Percentiles rank a stretch among this genome's conserved stretches.
phyloP scores from a whole-genome alignment of 2,329 filamentous ascomycete species.

The Pseudogymnoascus sp. region DNA sequence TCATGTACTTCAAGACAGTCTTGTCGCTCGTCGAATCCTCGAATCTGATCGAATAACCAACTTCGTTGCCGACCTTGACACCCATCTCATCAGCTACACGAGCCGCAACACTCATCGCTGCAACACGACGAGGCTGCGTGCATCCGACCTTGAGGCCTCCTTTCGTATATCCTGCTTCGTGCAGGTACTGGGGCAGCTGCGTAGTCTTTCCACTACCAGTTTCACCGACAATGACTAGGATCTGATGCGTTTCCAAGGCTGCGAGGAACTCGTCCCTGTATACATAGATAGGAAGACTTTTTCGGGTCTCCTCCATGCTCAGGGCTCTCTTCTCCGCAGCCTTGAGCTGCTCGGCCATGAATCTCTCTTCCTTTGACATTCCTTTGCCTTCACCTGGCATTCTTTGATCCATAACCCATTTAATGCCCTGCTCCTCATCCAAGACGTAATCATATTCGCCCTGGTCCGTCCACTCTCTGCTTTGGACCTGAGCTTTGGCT shows the following conservation, averaged over 20 bases:
- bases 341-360: slow-evolving; percentile 72
- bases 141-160: slow-evolving; percentile 79
- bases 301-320: slow-evolving; percentile 84
- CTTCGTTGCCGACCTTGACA: slow-evolving; percentile 80
- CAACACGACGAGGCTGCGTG: slow-evolving; percentile 89
- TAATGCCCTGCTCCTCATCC: slow-evolving; percentile 80
- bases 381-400: slow-evolving; percentile 64
- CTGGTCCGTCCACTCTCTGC: slow-evolving; percentile 66
- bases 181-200: slow-evolving; percentile 85
- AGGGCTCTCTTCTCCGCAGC: slow-evolving; percentile 82
- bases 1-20: slow-evolving; percentile 92
- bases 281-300: slow-evolving; percentile 80
- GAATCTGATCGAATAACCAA: slow-evolving; percentile 91
- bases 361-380: slow-evolving; percentile 69
- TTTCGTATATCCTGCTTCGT: slow-evolving; percentile 85
- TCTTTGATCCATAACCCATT: slow-evolving; percentile 70
- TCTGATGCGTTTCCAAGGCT: slow-evolving; percentile 79
- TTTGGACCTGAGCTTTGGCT: slow-evolving; percentile 76
- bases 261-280: slow-evolving; percentile 79
- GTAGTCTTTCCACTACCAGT: slow-evolving; percentile 96
- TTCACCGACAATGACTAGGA: slow-evolving; percentile 87
- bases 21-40: slow-evolving; percentile 89
- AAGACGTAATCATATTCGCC: slow-evolving; percentile 89
- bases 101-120: slow-evolving; percentile 94
- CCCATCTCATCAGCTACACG: slow-evolving; percentile 94